Conservation (phyloP, 2,329 filamentous ascomycete genomes). For the Aspergillus ibericus region DNA sequence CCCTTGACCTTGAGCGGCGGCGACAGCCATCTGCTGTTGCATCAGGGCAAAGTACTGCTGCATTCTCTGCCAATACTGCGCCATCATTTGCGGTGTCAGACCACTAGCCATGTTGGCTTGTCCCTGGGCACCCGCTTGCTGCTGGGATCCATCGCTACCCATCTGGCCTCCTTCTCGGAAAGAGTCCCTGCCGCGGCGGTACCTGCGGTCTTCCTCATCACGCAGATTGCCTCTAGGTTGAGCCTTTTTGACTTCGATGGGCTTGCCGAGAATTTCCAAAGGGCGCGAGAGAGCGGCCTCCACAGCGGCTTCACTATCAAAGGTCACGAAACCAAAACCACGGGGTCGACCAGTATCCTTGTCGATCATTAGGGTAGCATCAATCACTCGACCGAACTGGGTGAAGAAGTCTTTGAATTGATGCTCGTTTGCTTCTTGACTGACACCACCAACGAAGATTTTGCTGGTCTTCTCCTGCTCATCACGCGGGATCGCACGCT, state of each 20-base stretch:
- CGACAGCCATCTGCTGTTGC: conserved; percentile 79
- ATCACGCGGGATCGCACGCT: conserved; percentile 93
- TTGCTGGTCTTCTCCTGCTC: conserved; percentile 98
- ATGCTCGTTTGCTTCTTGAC: conserved; percentile 92
- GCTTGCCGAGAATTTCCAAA: conserved; percentile 90
- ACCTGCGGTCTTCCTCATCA: conserved; percentile 76
- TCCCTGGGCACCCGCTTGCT: conserved; percentile 49
- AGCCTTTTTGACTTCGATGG: conserved; percentile 97
- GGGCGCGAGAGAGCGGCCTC: conserved; percentile 83
- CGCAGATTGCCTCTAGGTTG: conserved; percentile 92
- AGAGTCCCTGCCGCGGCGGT: conserved; percentile 42
- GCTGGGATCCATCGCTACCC: conserved; percentile 40
- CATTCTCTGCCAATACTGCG: conserved; percentile 97
- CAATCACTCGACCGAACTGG: conserved; percentile 92
- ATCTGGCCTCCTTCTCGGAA: conserved; percentile 43
- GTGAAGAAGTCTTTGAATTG: conserved; percentile 97
- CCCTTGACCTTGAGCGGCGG: conserved; percentile 44
- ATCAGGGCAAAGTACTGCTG: conserved; percentile 95
- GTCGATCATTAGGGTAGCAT: conserved; percentile 99
- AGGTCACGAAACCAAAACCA: conserved; percentile 97
- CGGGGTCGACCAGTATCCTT: conserved; percentile 97
- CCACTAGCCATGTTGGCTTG: conserved; percentile 51
- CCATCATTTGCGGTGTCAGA: conserved; percentile 97
- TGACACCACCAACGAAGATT: conserved; percentile 97
- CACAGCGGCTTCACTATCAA: conserved; percentile 92